phyloP scores from a whole-genome alignment of 2,329 filamentous ascomycete genomes.

The Verticillium dahliae region DNA sequence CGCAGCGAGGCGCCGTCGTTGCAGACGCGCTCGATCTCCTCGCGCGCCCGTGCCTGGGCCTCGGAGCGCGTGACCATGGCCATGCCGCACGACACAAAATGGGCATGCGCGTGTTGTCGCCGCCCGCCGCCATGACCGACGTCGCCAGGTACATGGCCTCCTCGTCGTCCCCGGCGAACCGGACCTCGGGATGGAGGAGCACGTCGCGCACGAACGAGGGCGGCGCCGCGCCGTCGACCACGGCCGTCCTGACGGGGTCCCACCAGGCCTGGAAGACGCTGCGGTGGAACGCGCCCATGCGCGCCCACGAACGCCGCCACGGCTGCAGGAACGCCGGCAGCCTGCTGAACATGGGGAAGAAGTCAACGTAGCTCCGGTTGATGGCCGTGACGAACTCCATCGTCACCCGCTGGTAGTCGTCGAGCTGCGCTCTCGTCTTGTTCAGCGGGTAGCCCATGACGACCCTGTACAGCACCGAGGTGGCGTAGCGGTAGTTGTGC shows the following conservation, averaged over 20 bases:
- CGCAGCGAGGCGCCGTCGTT: slow-evolving; percentile 18
- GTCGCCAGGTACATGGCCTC: slow-evolving; percentile 31
- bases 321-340: slow-evolving; percentile 23
- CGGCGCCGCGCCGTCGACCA: slow-evolving; percentile 19
- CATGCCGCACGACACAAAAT: too few relatives aligned
- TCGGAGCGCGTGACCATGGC: slow-evolving; percentile 17
- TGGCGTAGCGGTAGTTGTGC: slow-evolving; percentile 32
- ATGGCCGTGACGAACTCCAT: slow-evolving; percentile 29
- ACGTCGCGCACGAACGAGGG: slow-evolving; percentile 27
- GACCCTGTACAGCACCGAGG: slow-evolving; percentile 28
- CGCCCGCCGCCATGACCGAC: slow-evolving; percentile 26
- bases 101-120: slow-evolving; percentile 21
- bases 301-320: slow-evolving; percentile 24
- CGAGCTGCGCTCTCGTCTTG: slow-evolving; percentile 12
- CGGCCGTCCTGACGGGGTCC: slow-evolving; percentile 17
- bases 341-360: slow-evolving; percentile 24
- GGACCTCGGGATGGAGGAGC: slow-evolving; percentile 16
- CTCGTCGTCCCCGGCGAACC: slow-evolving; percentile 23
- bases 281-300: slow-evolving; percentile 23
- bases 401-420: slow-evolving; percentile 24
- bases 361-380: slow-evolving; percentile 26
- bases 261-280: slow-evolving; percentile 26
- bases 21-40: slow-evolving; percentile 17
- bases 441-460: slow-evolving; percentile 21
- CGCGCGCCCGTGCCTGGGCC: slow-evolving; percentile 15